Evolutionary conservation across 805 yeast species (phyloP).

Genomic region (Candida namnaoensis): DNA sequence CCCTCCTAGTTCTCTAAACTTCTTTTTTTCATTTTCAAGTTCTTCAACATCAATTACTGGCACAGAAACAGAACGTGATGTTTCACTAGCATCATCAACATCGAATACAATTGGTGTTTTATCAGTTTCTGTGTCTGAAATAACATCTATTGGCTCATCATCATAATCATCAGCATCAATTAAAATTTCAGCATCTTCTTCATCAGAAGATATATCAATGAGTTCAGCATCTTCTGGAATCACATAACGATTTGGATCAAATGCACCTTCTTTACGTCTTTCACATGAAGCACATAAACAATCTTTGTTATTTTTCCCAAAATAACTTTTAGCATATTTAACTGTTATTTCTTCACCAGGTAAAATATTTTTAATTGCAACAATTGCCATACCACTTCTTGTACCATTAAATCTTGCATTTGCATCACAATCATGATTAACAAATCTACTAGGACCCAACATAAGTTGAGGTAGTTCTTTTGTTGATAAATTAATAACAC

Average conservation of each 20-base stretch:
- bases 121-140: no score
- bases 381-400: slow-evolving; percentile 21
- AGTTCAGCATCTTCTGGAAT: slow-evolving; percentile 4
- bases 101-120: background rate
- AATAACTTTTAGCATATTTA: slow-evolving; percentile 30
- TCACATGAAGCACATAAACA: slow-evolving; percentile 39
- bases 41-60: no score
- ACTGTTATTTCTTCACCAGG: slow-evolving; percentile 42
- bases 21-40: no score
- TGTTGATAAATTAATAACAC: slow-evolving; percentile 29
- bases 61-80: no score
- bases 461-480: slow-evolving; percentile 25
- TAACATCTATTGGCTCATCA: background rate
- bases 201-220: slow-evolving; percentile 3
- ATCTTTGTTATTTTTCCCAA: slow-evolving; percentile 31
- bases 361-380: slow-evolving; percentile 23
- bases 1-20: no score
- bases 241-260: slow-evolving; percentile 9
- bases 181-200: background rate
- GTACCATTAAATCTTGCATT: slow-evolving; percentile 27
- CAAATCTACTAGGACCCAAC: slow-evolving; percentile 40
- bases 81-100: no score
- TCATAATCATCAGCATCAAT: background rate
- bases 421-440: slow-evolving; percentile 39
- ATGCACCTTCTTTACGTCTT: slow-evolving; percentile 20